phyloP scores from a whole-genome alignment of 2,329 filamentous ascomycete genomes.

The Teratosphaeria nubilosa region DNA sequence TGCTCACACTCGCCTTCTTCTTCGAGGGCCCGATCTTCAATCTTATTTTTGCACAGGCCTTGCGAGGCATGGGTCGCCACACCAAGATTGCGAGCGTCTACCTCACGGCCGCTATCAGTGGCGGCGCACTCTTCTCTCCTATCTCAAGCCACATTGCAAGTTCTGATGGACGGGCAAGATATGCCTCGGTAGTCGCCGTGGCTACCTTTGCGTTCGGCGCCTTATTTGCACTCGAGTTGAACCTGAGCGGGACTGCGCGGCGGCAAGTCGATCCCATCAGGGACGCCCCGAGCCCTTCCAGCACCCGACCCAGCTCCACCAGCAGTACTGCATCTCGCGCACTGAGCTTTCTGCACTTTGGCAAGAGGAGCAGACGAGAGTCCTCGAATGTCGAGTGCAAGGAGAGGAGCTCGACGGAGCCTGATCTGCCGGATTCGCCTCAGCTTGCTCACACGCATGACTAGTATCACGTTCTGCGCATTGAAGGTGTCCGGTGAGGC shows the following conservation, averaged over 20 bases:
- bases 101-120: conserved; percentile 44
- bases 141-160: conserved; percentile 40
- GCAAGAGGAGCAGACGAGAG: conserved; percentile 15
- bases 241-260: conserved; percentile 36
- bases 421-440: background rate
- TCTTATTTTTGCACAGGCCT: conserved; percentile 47
- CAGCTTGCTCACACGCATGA: background rate
- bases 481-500: background rate
- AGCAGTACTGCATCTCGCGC: conserved; percentile 22
- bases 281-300: conserved; percentile 3
- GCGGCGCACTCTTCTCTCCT: conserved; percentile 46
- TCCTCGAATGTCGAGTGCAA: conserved; percentile 14
- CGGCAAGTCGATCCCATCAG: conserved; percentile 35
- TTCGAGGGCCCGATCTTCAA: conserved; percentile 53
- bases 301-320: conserved; percentile 16
- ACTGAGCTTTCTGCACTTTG: conserved; percentile 22
- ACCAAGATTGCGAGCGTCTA: conserved; percentile 48
- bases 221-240: conserved; percentile 47
- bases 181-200: conserved; percentile 44
- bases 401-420: conserved; percentile 10
- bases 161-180: conserved; percentile 31
- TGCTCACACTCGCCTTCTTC: conserved; percentile 45
- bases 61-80: conserved; percentile 48
- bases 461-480: background rate
- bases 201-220: conserved; percentile 42